Evolutionary conservation across 2,329 filamentous ascomycete genomes (phyloP).

Genomic region (Claviceps digitariae): DNA sequence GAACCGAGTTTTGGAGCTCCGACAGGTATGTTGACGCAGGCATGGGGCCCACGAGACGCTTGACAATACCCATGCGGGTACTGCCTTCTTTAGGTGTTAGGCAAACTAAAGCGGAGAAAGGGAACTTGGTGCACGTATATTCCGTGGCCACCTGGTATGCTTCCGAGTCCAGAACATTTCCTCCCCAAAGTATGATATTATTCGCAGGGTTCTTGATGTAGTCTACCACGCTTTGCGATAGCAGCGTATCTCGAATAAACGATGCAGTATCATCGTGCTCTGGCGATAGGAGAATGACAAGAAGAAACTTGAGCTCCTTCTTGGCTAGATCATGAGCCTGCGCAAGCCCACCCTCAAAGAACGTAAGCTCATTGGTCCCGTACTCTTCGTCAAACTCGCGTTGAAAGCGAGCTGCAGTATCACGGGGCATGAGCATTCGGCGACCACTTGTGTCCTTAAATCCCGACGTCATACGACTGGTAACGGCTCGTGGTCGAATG

Average conservation of each 20-base stretch:
- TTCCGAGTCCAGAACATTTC: conserved; percentile 84
- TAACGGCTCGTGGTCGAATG: conserved; percentile 40
- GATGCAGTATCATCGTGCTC: conserved; percentile 85
- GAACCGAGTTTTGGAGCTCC: conserved; percentile 60
- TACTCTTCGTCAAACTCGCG: conserved; percentile 94
- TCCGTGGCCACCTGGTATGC: conserved; percentile 86
- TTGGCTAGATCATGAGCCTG: conserved; percentile 85
- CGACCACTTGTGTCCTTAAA: conserved; percentile 53
- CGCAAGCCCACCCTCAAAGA: conserved; percentile 80
- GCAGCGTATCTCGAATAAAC: conserved; percentile 72
- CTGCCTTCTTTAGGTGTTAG: conserved; percentile 75
- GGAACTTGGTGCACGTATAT: conserved; percentile 82
- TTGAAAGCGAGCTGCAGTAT: conserved; percentile 78
- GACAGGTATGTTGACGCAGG: conserved; percentile 57
- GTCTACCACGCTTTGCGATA: conserved; percentile 57
- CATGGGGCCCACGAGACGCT: conserved; percentile 61
- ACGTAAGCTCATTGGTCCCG: conserved; percentile 56
- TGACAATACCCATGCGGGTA: conserved; percentile 81
- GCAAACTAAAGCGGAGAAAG: conserved; percentile 74
- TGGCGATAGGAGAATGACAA: conserved; percentile 79
- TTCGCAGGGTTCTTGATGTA: conserved; percentile 65
- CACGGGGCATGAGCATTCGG: conserved; percentile 66
- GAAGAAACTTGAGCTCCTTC: conserved; percentile 75
- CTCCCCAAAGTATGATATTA: conserved; percentile 81
- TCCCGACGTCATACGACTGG: conserved; percentile 37